Percentiles rank a stretch among this genome's conserved stretches.
Evolutionary conservation across 495 filamentous ascomycete genomes (phyloP).

Genomic region (Talaromyces wortmannii): DNA sequence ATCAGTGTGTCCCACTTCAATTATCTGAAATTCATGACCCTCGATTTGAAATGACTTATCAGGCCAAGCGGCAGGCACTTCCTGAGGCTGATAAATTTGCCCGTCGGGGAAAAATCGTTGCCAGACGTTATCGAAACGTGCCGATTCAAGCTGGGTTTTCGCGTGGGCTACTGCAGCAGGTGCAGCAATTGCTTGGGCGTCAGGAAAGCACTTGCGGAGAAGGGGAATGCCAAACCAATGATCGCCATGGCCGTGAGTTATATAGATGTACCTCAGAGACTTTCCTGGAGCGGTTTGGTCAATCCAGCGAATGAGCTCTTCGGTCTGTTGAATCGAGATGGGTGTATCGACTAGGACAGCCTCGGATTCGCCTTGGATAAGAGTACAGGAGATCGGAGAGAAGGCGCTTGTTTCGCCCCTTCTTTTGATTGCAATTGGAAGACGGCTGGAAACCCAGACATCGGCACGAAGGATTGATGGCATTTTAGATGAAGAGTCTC

Average conservation of each 20-base stretch:
- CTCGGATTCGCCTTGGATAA: conserved; percentile 13
- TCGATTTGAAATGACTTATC: conserved; percentile 1
- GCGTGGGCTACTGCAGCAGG: neutral
- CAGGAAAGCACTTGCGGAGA: neutral
- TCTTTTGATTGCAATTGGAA: neutral
- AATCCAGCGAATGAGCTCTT: conserved; percentile 15
- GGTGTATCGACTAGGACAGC: conserved; percentile 26
- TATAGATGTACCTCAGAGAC: conserved; percentile 20
- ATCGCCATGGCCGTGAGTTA: conserved; percentile 36
- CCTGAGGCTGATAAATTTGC: neutral
- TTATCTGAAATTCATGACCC: conserved; percentile 10
- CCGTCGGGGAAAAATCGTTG: neutral
- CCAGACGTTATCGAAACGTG: neutral
- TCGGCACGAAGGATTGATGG: neutral
- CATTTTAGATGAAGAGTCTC: too few species aligned
- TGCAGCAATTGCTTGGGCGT: neutral
- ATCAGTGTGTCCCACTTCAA: conserved; percentile 23
- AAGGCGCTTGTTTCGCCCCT: conserved; percentile 1
- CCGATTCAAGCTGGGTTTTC: neutral
- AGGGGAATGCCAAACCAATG: neutral
- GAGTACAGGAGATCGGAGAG: conserved; percentile 18
- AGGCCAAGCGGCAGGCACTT: neutral
- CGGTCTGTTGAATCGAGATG: conserved; percentile 8
- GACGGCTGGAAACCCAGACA: neutral
- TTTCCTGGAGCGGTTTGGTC: conserved; percentile 9